Evolutionary conservation across 371 early-diverging fungal genomes (phyloP), one percentile per base, ranked within the genome.

Genomic region (Mortierella sp.): DNA sequence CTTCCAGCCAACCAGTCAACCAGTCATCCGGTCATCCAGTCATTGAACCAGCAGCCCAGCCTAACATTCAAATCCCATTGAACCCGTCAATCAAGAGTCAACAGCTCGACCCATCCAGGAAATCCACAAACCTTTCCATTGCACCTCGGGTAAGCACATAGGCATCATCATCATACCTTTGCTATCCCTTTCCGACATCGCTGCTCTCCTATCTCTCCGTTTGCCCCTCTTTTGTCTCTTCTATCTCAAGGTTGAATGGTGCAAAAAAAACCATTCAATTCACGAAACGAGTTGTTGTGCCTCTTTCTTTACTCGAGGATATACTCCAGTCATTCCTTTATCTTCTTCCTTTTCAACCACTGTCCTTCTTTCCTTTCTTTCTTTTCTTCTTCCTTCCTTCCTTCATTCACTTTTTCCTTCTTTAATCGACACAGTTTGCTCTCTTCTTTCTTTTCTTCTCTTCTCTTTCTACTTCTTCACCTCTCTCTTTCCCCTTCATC

Each of bases 401-500:
- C 44, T 38, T 72, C 38, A n/a, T 24, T 48, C 35, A 18, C 32
- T 41, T 27, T 14, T 72, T 71, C 49, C 65, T 77, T 46, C 70
- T 29, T 38, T 27, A 41, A 56, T 46, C 41, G 44, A n/a, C 70
- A n/a, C 16, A 18, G 0, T 51, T 51, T 51, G 29, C 38, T 65
- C 63, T 49, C n/a, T 68, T 75, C n/a, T 24, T 51, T 5, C 41
- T 55, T 24, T 51, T 65, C 32, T 58, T 74, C 49, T 65, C 48
- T 11, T 48, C 63, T 72, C 46, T 60, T 60, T 72, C 63, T 41
- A 51, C 51, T 43, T 32, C 46, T 24, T 27, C 71, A 63, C 65
- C 60, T 78, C 16, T 63, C 10, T 32, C 68, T 74, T 65, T 60
- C 8, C 75, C 68, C 73, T 68, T 60, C 58, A 43, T 74, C 71